Base-by-base conservation (phyloP, 2,329 filamentous ascomycete species). In the Fusarium sp. region DNA sequence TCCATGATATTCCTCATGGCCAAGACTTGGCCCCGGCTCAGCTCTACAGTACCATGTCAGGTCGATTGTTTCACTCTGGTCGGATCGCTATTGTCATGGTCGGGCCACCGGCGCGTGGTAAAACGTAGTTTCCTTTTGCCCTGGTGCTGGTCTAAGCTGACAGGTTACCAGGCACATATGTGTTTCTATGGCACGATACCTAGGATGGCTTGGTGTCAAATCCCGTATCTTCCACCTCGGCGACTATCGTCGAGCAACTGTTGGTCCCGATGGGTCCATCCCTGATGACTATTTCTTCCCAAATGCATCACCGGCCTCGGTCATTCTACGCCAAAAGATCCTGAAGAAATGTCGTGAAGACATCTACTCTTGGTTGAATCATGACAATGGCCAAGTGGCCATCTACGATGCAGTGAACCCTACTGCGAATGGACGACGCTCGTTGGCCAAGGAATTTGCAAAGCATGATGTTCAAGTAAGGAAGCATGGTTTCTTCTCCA, bases 321-420 rank as follows among this genome's bases (percentile, higher is more conserved):
- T 98, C n/a, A 87, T 98, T 65, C 80, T 99, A 45, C 88, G 95
- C 31, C 95, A 98, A 76, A 97, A 97, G 80, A 99, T 99, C 49
- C 82, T 99, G 17, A 97, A 97, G 78, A 96, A 96, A 74, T 99
- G 95, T 69, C 88, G 95, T 56, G 93, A 98, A 73, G 95, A 99
- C 71, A 97, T 99, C 53, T 97, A 97, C 72, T 89, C 90, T 51
- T 99, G 97, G 82, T 80, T 99, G 39, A 96, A 98, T 71, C 91
- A 97, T 67, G 95, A 98, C 72, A 98, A 98, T 69, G 95, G 95
- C 11, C 95, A 99, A 73, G 94, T 99, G 51, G 95, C 95, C 52
- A 98, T 99, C 57, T 99, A 98, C 74, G 95, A 99, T 76, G 95
- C 96, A 25, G 96, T 99, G 15, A 99, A 99, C 70, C 93, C 94